A percentile compares a stretch with the other conserved stretches of the same genome.
Evolutionary conservation across 768 basidiomycete species (phyloP).

Genomic region (Tulasnella sp.): DNA sequence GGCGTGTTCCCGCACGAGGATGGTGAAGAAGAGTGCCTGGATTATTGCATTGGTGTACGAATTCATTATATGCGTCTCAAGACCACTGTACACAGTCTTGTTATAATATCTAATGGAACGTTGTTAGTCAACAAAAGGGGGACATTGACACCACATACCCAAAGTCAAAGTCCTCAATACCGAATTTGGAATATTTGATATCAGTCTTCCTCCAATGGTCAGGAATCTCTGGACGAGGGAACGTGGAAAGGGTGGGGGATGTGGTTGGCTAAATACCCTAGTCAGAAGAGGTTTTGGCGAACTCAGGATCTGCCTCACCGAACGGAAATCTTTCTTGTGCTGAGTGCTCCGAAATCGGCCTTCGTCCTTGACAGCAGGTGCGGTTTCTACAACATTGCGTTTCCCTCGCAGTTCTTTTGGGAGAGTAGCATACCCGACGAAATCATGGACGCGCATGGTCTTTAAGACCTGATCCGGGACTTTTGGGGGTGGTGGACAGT

Average conservation of each 20-base stretch:
- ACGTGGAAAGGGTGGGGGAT: not conserved
- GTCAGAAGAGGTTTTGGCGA: not conserved
- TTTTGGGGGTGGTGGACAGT: slow-evolving; percentile 56
- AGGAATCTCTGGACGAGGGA: slow-evolving; percentile 39
- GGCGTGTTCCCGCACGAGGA: slow-evolving; percentile 66
- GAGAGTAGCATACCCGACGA: slow-evolving; percentile 76
- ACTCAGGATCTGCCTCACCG: not conserved
- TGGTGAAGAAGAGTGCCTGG: slow-evolving; percentile 78
- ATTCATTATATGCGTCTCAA: slow-evolving; percentile 94
- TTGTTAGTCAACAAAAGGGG: not conserved
- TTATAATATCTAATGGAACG: slow-evolving; percentile 67
- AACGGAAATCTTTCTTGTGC: not conserved
- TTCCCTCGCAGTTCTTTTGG: slow-evolving; percentile 77
- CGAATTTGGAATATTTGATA: slow-evolving; percentile 97
- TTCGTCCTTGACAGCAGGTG: slow-evolving; percentile 37
- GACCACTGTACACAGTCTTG: slow-evolving; percentile 74
- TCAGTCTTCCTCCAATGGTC: slow-evolving; percentile 82
- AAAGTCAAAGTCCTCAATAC: slow-evolving; percentile 98
- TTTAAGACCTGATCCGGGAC: slow-evolving; percentile 69
- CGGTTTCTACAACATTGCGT: slow-evolving; percentile 57
- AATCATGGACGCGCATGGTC: slow-evolving; percentile 77
- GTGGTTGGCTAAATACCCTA: not conserved
- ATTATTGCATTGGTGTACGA: slow-evolving; percentile 90
- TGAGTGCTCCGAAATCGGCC: slow-evolving; percentile 75
- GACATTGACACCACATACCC: slow-evolving; percentile 38